Evolutionary conservation across 208 protist species (phyloP).

Genomic region (Trichomonas gallinae): DNA sequence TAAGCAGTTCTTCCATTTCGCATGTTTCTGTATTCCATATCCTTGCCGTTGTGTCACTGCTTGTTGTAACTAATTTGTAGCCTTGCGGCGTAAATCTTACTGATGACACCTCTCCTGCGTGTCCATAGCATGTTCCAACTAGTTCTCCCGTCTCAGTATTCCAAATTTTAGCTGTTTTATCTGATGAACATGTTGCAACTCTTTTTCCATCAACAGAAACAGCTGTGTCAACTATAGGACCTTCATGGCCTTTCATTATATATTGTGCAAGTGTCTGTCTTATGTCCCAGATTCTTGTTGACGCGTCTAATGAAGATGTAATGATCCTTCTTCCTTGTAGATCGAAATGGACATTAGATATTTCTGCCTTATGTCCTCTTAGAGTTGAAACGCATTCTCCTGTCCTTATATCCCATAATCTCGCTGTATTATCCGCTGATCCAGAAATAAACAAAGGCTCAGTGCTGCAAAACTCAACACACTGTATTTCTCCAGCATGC

Average conservation of each 20-base stretch:
- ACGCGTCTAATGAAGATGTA: background rate
- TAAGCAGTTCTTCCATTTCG: background rate
- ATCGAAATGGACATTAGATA: background rate
- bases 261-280: background rate
- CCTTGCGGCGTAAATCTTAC: background rate
- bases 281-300: background rate
- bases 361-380: background rate
- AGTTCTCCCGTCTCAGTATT: background rate
- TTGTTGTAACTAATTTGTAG: background rate
- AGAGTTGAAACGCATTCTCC: slow-evolving; percentile 54
- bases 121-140: background rate
- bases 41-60: background rate
- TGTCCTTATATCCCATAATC: slow-evolving; percentile 68
- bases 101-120: background rate
- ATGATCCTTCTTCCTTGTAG: background rate
- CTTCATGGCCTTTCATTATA: background rate
- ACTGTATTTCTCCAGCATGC: slow-evolving; percentile 75
- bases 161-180: background rate
- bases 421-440: slow-evolving; percentile 85
- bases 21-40: background rate
- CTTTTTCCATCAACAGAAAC: background rate
- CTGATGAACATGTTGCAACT: background rate
- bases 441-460: slow-evolving; percentile 57
- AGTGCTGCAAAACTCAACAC: slow-evolving; percentile 61
- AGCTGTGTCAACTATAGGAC: background rate